phyloP scores from a whole-genome alignment of 768 basidiomycete genomes.

The Amanita rubescens region DNA sequence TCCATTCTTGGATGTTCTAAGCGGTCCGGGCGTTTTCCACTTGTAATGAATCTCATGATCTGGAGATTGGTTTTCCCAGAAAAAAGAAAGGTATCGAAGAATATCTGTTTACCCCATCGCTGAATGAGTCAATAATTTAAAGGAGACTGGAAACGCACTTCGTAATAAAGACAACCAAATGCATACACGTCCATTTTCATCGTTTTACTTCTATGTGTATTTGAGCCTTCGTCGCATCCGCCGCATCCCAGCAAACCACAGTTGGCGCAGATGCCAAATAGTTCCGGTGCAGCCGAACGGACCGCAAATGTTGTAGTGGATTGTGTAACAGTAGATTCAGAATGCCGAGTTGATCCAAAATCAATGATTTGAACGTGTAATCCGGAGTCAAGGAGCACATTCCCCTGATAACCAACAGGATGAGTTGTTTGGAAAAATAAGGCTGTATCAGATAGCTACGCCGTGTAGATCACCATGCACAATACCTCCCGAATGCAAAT shows the following conservation, averaged over 20 bases:
- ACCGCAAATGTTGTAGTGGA: neutral
- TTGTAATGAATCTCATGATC: neutral
- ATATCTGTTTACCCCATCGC: neutral
- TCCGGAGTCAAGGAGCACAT: neutral
- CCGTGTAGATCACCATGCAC: too few relatives aligned
- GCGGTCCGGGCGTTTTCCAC: neutral
- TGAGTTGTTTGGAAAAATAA: neutral
- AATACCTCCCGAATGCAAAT: too few relatives aligned
- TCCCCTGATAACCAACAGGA: neutral
- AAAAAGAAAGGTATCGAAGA: neutral
- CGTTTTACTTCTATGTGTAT: neutral
- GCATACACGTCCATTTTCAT: neutral
- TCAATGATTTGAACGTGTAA: too few relatives aligned
- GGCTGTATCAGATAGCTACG: too few relatives aligned
- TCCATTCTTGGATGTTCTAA: neutral
- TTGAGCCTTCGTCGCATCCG: neutral
- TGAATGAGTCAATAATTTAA: too few relatives aligned
- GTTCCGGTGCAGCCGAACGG: neutral
- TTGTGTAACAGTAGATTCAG: too few relatives aligned
- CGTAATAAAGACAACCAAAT: slow-evolving; percentile 2
- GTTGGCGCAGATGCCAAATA: neutral
- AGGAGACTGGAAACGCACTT: neutral
- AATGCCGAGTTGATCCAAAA: too few relatives aligned
- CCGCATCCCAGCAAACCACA: neutral
- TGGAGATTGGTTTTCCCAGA: neutral